Evolutionary conservation across 768 basidiomycete species (phyloP).

Genomic region (Phlebiopsis gigantea): DNA sequence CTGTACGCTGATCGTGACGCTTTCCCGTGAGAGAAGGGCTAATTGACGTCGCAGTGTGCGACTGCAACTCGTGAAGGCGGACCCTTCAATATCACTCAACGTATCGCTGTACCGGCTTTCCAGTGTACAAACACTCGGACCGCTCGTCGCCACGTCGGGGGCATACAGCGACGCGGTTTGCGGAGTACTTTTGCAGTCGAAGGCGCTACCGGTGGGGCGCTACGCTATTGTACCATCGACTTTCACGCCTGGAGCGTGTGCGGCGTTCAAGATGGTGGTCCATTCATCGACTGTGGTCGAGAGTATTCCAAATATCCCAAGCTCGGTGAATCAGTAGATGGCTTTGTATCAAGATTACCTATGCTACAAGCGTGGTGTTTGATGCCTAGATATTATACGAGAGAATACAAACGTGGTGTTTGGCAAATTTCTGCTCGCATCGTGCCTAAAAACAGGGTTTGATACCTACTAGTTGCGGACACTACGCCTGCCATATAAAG

Average conservation of each 20-base stretch:
- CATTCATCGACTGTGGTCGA: conserved; percentile 33
- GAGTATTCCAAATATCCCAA: too few relatives aligned
- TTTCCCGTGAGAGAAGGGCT: not conserved
- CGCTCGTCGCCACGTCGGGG: conserved; percentile 64
- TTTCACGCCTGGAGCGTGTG: conserved; percentile 53
- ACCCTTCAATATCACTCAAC: conserved; percentile 48
- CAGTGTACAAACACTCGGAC: conserved; percentile 24
- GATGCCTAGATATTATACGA: too few relatives aligned
- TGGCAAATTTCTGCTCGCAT: too few relatives aligned
- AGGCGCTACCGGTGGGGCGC: conserved; percentile 49
- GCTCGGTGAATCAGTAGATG: too few relatives aligned
- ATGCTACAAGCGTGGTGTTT: too few relatives aligned
- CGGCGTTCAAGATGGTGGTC: conserved; percentile 54
- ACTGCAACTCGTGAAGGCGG: conserved; percentile 48
- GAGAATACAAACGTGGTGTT: too few relatives aligned
- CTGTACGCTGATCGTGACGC: conserved; percentile 55
- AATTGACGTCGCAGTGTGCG: conserved; percentile 49
- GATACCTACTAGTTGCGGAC: too few relatives aligned
- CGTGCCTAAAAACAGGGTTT: too few relatives aligned
- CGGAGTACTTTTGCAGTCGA: conserved; percentile 59
- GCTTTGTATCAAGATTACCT: too few relatives aligned
- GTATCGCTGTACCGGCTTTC: conserved; percentile 48
- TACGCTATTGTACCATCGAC: conserved; percentile 76
- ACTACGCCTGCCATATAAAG: not conserved
- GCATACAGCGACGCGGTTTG: conserved; percentile 71